A percentile compares a stretch with the other conserved stretches of the same genome.
Evolutionary conservation across 2,329 filamentous ascomycete genomes (phyloP).

Genomic region (Cytospora chrysosperma): DNA sequence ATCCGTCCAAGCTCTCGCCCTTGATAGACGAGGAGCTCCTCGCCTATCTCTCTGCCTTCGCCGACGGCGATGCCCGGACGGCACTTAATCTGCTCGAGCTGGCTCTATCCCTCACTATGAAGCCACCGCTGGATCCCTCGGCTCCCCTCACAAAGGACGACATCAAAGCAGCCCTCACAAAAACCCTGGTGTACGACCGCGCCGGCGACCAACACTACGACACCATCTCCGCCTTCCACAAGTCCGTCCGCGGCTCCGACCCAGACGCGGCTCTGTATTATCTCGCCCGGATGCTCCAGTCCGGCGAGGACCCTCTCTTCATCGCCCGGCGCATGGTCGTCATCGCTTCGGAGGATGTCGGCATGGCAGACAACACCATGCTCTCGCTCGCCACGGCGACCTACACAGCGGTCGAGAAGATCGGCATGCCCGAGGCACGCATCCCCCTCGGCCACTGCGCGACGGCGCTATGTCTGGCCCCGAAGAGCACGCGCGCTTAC

Average conservation of each 20-base stretch:
- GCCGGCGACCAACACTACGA: slow-evolving; percentile 97
- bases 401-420: slow-evolving; percentile 85
- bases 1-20: slow-evolving; percentile 38
- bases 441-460: slow-evolving; percentile 89
- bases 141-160: slow-evolving; percentile 66
- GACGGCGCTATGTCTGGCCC: slow-evolving; percentile 75
- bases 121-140: slow-evolving; percentile 19
- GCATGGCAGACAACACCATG: slow-evolving; percentile 81
- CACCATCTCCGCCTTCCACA: slow-evolving; percentile 95
- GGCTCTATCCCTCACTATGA: slow-evolving; percentile 70
- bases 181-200: slow-evolving; percentile 91
- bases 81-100: slow-evolving; percentile 91
- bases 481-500: slow-evolving; percentile 87
- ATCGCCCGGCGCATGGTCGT: slow-evolving; percentile 92
- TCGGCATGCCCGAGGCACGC: slow-evolving; percentile 91
- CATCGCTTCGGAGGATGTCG: slow-evolving; percentile 91
- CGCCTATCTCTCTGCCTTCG: slow-evolving; percentile 77
- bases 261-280: slow-evolving; percentile 91
- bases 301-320: slow-evolving; percentile 89
- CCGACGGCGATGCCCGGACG: slow-evolving; percentile 90
- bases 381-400: slow-evolving; percentile 81
- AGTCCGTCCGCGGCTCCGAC: slow-evolving; percentile 85
- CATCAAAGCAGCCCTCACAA: slow-evolving; percentile 81
- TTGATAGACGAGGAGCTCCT: slow-evolving; percentile 78
- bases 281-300: slow-evolving; percentile 91